Percentiles rank a stretch among this genome's conserved stretches.
phyloP scores from a whole-genome alignment of 176 grass and related monocot species.

The Rhynchospora pubera region DNA sequence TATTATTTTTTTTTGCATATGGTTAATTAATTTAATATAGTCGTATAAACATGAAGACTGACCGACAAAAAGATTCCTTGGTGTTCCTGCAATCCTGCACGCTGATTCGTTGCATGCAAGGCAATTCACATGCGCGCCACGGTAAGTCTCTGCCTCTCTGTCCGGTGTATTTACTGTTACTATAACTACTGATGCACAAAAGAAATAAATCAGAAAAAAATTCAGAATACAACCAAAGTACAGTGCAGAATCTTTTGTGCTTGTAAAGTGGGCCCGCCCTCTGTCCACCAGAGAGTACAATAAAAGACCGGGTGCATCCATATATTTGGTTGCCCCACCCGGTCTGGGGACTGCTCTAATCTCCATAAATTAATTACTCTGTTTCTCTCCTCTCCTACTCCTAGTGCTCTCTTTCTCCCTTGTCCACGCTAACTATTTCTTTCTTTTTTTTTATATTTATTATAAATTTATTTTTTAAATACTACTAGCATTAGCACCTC shows the following conservation, averaged over 20 bases:
- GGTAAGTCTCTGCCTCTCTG: background rate
- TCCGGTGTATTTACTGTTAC: background rate
- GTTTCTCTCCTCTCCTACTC: background rate
- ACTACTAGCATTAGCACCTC: background rate
- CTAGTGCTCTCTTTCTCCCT: background rate
- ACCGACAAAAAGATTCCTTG: background rate
- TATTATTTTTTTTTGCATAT: too few species aligned
- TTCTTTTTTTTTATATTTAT: background rate
- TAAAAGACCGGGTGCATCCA: background rate
- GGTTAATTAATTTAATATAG: too few species aligned
- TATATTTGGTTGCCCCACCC: background rate
- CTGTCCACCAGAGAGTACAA: background rate
- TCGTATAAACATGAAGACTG: too few species aligned
- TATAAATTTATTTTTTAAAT: background rate
- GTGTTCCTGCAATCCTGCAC: background rate
- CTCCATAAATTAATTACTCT: background rate
- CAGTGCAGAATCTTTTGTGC: constrained; percentile 6
- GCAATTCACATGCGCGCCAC: background rate
- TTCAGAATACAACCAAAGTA: constrained; percentile 10
- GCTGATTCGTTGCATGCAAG: constrained; percentile 11
- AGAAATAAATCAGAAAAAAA: background rate
- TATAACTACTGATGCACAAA: background rate
- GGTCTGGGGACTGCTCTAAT: background rate
- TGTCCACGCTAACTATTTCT: constrained; percentile 9
- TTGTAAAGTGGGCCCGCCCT: background rate